Evolutionary conservation across 2,329 filamentous ascomycete genomes (phyloP).

Genomic region (Phyllosticta citriasiana): DNA sequence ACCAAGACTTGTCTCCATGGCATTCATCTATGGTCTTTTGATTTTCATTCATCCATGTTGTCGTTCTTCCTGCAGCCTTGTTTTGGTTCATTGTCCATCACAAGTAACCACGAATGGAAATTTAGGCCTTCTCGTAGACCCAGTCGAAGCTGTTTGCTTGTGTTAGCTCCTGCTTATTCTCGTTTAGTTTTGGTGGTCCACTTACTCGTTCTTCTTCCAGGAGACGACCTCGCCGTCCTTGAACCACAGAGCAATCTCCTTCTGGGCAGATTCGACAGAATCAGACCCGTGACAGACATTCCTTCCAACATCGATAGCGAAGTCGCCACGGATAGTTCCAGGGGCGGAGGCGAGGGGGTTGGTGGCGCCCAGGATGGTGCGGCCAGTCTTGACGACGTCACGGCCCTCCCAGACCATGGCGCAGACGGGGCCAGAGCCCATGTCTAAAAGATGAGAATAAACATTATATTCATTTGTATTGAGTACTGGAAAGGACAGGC

Average conservation of each 20-base stretch:
- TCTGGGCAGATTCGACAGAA: conserved; percentile 96
- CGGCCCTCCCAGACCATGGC: conserved; percentile 99
- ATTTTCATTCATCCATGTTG: not conserved
- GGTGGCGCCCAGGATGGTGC: conserved; percentile 93
- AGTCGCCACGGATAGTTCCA: conserved; percentile 97
- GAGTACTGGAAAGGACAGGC: conserved; percentile 14
- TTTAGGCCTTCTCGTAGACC: conserved; percentile 1
- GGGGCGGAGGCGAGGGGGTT: conserved; percentile 92
- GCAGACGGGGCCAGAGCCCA: conserved; percentile 91
- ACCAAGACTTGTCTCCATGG: not conserved
- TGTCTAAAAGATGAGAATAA: conserved; percentile 52
- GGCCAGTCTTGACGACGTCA: conserved; percentile 98
- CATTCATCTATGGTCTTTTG: not conserved
- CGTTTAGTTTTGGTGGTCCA: not conserved
- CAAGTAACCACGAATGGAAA: not conserved
- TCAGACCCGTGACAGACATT: conserved; percentile 99
- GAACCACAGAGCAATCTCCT: conserved; percentile 99
- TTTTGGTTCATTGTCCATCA: not conserved
- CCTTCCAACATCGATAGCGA: conserved; percentile 69
- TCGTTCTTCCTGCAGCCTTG: not conserved
- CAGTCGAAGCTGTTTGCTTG: not conserved
- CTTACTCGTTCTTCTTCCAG: conserved; percentile 45
- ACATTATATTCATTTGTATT: not conserved
- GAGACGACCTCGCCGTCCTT: conserved; percentile 70
- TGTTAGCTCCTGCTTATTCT: not conserved